These are phyloP conservation scores for Boletus semigastroideus DNA, from an alignment of 1,284 basidiomycete genomes.

Conservation along the genomic window DNA sequence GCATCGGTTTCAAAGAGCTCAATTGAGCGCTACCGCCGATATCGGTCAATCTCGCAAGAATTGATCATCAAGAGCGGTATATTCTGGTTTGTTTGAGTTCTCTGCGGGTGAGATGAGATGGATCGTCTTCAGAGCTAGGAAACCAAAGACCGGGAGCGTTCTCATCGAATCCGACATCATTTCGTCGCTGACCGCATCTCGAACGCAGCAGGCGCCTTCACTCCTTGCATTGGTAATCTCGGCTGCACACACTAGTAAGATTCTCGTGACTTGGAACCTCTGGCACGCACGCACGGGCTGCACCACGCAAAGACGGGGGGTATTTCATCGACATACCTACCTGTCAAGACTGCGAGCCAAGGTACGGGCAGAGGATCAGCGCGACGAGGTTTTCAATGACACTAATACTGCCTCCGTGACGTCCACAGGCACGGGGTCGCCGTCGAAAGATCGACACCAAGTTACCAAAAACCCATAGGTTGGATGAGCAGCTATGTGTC, in stretches of 20 bases:
- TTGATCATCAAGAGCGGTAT: conserved; percentile 42
- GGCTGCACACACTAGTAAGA: too few relatives aligned
- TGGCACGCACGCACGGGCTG: too few relatives aligned
- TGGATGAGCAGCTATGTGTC: neutral
- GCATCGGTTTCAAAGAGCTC: conserved; percentile 34
- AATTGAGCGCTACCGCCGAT: conserved; percentile 30
- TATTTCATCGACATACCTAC: conserved; percentile 19
- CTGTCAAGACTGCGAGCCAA: too few relatives aligned
- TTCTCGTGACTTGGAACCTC: too few relatives aligned
- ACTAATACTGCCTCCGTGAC: conserved; percentile 10
- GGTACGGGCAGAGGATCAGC: too few relatives aligned
- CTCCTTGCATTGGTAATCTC: too few relatives aligned
- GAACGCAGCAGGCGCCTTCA: too few relatives aligned
- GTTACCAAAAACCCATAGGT: neutral
- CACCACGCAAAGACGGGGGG: too few relatives aligned
- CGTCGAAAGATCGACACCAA: conserved; percentile 11
- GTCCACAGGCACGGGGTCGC: conserved; percentile 37
- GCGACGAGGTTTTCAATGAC: neutral
- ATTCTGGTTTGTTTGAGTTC: conserved; percentile 32
- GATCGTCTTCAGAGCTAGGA: too few relatives aligned
- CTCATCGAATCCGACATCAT: too few relatives aligned
- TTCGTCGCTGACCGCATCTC: too few relatives aligned
- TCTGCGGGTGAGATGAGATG: conserved; percentile 22
- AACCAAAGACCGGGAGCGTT: too few relatives aligned
- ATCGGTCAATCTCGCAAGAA: conserved; percentile 36